Evolutionary conservation across 257 asterid species (phyloP).

Genomic region (Linderniella brevidens): DNA sequence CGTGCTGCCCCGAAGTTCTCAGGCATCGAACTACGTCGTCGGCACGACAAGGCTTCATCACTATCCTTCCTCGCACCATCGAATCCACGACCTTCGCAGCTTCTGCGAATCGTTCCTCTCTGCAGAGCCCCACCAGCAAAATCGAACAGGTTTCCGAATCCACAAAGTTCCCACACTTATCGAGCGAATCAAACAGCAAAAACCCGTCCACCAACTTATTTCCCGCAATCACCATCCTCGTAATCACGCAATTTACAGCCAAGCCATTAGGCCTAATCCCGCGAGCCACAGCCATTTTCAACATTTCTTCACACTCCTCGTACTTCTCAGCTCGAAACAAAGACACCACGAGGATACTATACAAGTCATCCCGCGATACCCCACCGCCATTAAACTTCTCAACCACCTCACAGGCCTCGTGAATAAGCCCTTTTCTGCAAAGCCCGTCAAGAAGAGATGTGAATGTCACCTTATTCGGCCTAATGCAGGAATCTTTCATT

Average conservation of each 20-base stretch:
- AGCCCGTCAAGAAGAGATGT: slow-evolving; percentile 47
- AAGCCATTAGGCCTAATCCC: slow-evolving; percentile 54
- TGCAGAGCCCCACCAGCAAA: slow-evolving; percentile 37
- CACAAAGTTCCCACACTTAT: slow-evolving; percentile 25
- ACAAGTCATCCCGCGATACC: slow-evolving; percentile 28
- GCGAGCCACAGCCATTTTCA: slow-evolving; percentile 39
- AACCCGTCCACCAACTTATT: slow-evolving; percentile 48
- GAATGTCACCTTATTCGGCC: slow-evolving; percentile 44
- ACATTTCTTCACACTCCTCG: slow-evolving; percentile 36
- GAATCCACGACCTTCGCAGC: slow-evolving; percentile 25
- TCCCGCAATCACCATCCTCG: slow-evolving; percentile 22
- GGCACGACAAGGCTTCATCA: slow-evolving; percentile 16
- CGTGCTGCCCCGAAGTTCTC: slow-evolving; percentile 19
- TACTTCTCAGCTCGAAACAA: slow-evolving; percentile 33
- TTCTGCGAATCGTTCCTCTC: slow-evolving; percentile 28
- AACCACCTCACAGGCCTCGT: slow-evolving; percentile 38
- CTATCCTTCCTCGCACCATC: slow-evolving; percentile 29
- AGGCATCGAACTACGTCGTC: slow-evolving; percentile 19
- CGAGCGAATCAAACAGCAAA: slow-evolving; percentile 29
- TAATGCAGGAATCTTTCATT: slow-evolving; percentile 31
- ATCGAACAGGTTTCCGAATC: slow-evolving; percentile 40
- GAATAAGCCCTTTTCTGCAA: slow-evolving; percentile 36
- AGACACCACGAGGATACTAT: slow-evolving; percentile 38
- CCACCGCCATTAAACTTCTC: slow-evolving; percentile 25
- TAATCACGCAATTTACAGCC: slow-evolving; percentile 33